phyloP scores from a whole-genome alignment of 345 rosid species.

The Citrus maxima region DNA sequence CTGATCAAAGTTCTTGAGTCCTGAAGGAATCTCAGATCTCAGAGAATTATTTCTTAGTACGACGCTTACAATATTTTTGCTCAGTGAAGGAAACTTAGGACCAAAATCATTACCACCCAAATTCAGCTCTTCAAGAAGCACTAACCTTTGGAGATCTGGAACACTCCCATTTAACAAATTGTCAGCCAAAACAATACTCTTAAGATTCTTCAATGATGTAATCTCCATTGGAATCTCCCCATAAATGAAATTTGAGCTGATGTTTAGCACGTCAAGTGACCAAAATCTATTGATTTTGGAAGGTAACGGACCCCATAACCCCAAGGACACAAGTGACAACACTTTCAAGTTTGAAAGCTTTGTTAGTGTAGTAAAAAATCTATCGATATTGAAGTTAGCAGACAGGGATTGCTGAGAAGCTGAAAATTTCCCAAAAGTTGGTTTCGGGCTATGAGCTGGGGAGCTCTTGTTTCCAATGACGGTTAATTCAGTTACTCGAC shows the following conservation, averaged over 20 bases:
- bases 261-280: slow-evolving; percentile 53
- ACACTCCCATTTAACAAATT: slow-evolving; percentile 64
- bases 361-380: slow-evolving; percentile 65
- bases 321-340: slow-evolving; percentile 68
- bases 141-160: slow-evolving; percentile 51
- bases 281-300: slow-evolving; percentile 46
- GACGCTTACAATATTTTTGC: slow-evolving; percentile 38
- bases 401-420: slow-evolving; percentile 44
- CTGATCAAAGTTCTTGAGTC: slow-evolving; percentile 34
- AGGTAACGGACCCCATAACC: slow-evolving; percentile 76
- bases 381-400: slow-evolving; percentile 47
- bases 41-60: slow-evolving; percentile 58
- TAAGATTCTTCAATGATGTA: slow-evolving; percentile 45
- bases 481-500: slow-evolving; percentile 53
- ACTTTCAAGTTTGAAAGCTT: slow-evolving; percentile 57
- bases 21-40: slow-evolving; percentile 55
- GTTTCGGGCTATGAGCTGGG: slow-evolving; percentile 19
- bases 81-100: slow-evolving; percentile 58
- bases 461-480: slow-evolving; percentile 61
- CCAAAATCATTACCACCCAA: slow-evolving; percentile 61
- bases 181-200: slow-evolving; percentile 52
- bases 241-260: slow-evolving; percentile 72
- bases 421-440: slow-evolving; percentile 16
- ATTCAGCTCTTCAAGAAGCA: slow-evolving; percentile 48
- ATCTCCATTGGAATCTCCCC: slow-evolving; percentile 57